phyloP scores from a whole-genome alignment of 345 rosid genomes.

The Euphorbia pulcherrima region DNA sequence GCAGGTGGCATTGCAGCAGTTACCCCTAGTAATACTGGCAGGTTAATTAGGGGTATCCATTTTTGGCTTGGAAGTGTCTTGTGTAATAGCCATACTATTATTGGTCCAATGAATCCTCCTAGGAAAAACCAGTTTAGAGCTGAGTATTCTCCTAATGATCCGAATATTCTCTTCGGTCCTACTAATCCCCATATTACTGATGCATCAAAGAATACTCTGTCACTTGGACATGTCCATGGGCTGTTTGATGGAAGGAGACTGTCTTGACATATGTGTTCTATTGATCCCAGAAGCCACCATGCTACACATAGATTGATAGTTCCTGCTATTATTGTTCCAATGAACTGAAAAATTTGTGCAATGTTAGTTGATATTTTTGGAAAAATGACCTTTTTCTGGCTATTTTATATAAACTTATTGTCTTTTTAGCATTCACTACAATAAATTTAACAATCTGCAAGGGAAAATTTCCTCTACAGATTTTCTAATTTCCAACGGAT shows the following conservation, averaged over 20 bases:
- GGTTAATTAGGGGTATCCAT: conserved; percentile 20
- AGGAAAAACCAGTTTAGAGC: conserved; percentile 22
- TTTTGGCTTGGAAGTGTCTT: conserved; percentile 19
- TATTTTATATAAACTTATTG: too few relatives aligned
- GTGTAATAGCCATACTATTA: conserved; percentile 15
- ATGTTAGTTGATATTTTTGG: too few relatives aligned
- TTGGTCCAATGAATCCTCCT: conserved; percentile 17
- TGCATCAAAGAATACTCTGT: conserved; percentile 19
- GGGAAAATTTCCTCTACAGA: too few relatives aligned
- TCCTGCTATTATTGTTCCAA: conserved; percentile 16
- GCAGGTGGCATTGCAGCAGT: conserved; percentile 24
- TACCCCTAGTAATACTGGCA: conserved; percentile 17
- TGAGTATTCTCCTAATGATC: conserved; percentile 9
- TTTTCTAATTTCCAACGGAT: too few relatives aligned
- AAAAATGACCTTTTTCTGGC: too few relatives aligned
- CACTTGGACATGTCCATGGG: conserved; percentile 17
- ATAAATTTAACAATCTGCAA: too few relatives aligned
- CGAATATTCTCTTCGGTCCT: conserved; percentile 13
- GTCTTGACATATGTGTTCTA: conserved; percentile 18
- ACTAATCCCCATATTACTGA: conserved; percentile 19
- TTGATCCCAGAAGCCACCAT: conserved; percentile 16
- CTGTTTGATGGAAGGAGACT: conserved; percentile 15
- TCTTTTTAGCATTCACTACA: too few relatives aligned
- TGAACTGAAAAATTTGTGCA: conserved; percentile 3
- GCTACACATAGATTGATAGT: conserved; percentile 15